Percentiles rank a stretch among this genome's conserved stretches.
Conservation (phyloP, 768 basidiomycete genomes). For the Boletus insuetus region DNA sequence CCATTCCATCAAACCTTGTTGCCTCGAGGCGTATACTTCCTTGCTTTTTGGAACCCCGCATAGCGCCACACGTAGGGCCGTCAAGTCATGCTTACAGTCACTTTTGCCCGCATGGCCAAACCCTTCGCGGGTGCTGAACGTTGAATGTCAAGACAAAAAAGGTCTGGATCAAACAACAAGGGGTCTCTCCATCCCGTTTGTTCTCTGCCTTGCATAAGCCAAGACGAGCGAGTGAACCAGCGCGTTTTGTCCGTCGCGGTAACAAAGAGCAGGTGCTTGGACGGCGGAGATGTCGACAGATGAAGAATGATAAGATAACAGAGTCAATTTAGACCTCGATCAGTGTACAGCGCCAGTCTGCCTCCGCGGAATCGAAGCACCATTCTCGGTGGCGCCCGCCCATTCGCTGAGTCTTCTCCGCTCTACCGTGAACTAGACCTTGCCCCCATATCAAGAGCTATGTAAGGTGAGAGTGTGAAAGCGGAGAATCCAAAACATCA, state of each 20-base stretch:
- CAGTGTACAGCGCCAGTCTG: neutral
- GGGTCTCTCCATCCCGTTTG: neutral
- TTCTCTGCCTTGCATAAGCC: neutral
- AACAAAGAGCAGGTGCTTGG: constrained; percentile 16
- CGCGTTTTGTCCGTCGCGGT: neutral
- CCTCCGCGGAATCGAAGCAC: constrained; percentile 24
- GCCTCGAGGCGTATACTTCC: constrained; percentile 24
- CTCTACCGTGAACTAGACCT: constrained; percentile 1
- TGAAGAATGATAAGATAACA: constrained; percentile 27
- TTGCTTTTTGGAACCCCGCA: constrained; percentile 12
- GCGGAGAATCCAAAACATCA: neutral
- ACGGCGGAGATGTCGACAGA: constrained; percentile 17
- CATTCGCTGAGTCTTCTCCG: constrained; percentile 5
- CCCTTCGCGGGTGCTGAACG: constrained; percentile 21
- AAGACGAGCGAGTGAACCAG: constrained; percentile 7
- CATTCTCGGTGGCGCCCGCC: neutral
- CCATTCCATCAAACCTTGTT: constrained; percentile 26
- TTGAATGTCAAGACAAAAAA: neutral
- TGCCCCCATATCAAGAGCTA: neutral
- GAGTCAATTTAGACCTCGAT: constrained; percentile 13
- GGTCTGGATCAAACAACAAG: neutral
- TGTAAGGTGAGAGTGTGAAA: neutral
- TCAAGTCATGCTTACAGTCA: neutral
- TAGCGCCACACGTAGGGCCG: constrained; percentile 16
- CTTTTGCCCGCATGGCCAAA: neutral